Evolutionary conservation across 306 rosid species (phyloP).

Genomic region (Mimosa pudica): DNA sequence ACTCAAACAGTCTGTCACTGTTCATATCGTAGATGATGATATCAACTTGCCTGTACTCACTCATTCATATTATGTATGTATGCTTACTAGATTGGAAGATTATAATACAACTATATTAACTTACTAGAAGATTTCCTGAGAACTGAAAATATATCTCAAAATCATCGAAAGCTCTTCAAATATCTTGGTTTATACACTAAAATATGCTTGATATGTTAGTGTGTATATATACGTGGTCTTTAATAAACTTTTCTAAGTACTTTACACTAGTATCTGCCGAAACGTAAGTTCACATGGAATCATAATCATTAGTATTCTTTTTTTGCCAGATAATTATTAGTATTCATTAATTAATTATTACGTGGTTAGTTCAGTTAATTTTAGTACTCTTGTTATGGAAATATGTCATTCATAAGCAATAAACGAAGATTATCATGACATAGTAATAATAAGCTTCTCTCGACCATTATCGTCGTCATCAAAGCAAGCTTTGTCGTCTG

Average conservation of each 20-base stretch:
- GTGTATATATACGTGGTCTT: neutral
- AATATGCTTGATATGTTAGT: neutral
- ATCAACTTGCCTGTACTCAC: neutral
- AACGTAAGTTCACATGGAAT: slow-evolving; percentile 36
- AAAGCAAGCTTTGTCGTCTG: slow-evolving; percentile 21
- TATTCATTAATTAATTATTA: slow-evolving; percentile 17
- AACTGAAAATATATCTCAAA: too few relatives aligned
- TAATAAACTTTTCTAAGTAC: neutral
- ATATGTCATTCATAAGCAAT: slow-evolving; percentile 16
- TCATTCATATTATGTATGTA: neutral
- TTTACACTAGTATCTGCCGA: slow-evolving; percentile 3
- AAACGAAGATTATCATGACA: slow-evolving; percentile 28
- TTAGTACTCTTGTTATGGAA: slow-evolving; percentile 26
- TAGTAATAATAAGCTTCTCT: slow-evolving; percentile 4
- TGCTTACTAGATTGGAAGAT: neutral
- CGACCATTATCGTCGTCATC: slow-evolving; percentile 33
- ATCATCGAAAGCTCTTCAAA: too few relatives aligned
- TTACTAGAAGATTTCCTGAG: too few relatives aligned
- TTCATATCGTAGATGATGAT: neutral
- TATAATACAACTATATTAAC: neutral
- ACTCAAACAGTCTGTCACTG: neutral
- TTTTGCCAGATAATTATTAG: too few relatives aligned
- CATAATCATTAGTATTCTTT: neutral
- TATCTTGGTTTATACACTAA: neutral
- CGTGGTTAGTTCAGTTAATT: slow-evolving; percentile 7